Conservation (phyloP, 164 flowering plant genomes). For the Macadamia integrifolia region DNA sequence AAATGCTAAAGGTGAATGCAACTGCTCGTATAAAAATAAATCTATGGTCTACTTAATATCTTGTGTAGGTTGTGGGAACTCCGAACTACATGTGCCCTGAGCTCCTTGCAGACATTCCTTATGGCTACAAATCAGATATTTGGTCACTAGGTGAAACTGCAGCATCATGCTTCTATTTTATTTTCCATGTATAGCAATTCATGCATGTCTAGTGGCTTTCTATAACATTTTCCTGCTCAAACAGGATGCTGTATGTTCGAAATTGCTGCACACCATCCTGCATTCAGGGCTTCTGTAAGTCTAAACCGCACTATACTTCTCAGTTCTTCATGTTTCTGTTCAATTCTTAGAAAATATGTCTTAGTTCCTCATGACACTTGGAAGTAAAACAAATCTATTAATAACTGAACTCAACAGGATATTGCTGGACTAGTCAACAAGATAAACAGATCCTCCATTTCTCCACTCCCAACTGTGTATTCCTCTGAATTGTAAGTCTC, state of each 20-base stretch:
- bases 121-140: constrained; percentile 91
- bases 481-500: background rate
- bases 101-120: constrained; percentile 84
- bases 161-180: constrained; percentile 1
- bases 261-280: constrained; percentile 82
- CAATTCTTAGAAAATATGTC: background rate
- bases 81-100: constrained; percentile 94
- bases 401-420: constrained; percentile 41
- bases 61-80: constrained; percentile 67
- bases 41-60: background rate
- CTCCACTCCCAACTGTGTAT: constrained; percentile 1
- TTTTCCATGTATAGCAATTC: background rate
- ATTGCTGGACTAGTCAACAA: constrained; percentile 19
- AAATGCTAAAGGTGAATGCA: no score
- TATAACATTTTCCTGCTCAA: constrained; percentile 4
- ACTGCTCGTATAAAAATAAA: no score
- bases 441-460: background rate
- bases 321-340: background rate
- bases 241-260: constrained; percentile 92
- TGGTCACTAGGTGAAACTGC: constrained; percentile 76
- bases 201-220: background rate
- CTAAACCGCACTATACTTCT: constrained; percentile 3
- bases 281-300: constrained; percentile 83
- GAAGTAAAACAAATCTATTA: background rate
- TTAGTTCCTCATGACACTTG: constrained; percentile 1